Evolutionary conservation across 2,329 filamentous ascomycete genomes (phyloP).

Genomic region (Pseudocercospora eumusae): DNA sequence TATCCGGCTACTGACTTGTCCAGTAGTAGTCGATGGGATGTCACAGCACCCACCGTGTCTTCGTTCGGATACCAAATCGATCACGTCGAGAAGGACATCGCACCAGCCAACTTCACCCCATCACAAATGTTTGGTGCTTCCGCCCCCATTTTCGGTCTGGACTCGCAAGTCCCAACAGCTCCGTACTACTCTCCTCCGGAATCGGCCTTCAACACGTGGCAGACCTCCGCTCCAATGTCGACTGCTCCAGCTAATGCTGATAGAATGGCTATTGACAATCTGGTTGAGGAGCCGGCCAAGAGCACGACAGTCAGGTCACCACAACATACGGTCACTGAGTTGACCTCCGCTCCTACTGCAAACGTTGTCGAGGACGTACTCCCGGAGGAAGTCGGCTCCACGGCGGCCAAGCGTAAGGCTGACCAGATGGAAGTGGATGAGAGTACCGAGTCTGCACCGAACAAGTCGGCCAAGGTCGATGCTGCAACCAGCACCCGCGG

Average conservation of each 20-base stretch:
- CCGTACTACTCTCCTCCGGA: not conserved
- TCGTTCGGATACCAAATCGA: not conserved
- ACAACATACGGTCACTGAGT: not conserved
- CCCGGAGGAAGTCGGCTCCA: not conserved
- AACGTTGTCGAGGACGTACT: not conserved
- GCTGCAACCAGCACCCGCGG: constrained; percentile 13
- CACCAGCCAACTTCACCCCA: not conserved
- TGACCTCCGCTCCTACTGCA: not conserved
- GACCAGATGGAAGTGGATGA: constrained; percentile 22
- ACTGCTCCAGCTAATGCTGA: not conserved
- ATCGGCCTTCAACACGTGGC: not conserved
- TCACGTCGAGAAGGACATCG: not conserved
- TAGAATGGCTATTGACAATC: constrained; percentile 15
- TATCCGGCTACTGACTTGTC: constrained; percentile 28
- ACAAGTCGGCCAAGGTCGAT: constrained; percentile 17
- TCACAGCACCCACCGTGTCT: constrained; percentile 15
- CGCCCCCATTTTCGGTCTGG: not conserved
- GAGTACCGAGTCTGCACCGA: constrained; percentile 14
- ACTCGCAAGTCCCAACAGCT: not conserved
- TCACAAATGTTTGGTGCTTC: not conserved
- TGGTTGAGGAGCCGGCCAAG: constrained; percentile 14
- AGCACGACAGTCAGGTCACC: not conserved
- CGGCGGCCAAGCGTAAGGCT: constrained; percentile 34
- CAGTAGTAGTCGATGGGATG: constrained; percentile 31
- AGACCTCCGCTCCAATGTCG: not conserved